phyloP scores from a whole-genome alignment of 2,329 filamentous ascomycete genomes.

The Simplicillium aogashimaense region DNA sequence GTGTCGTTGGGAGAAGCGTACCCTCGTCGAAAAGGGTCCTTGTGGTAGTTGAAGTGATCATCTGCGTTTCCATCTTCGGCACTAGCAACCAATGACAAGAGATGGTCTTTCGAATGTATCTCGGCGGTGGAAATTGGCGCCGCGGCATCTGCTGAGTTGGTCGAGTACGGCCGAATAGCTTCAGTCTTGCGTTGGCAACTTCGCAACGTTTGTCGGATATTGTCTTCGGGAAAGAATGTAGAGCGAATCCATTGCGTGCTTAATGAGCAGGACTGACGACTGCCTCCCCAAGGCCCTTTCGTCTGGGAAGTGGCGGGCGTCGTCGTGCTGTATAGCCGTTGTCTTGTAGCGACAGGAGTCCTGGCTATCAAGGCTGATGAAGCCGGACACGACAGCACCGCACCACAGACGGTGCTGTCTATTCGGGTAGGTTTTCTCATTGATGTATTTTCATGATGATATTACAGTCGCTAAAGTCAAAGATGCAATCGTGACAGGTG shows the following conservation, averaged over 20 bases:
- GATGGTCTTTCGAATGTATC: slow-evolving; percentile 26
- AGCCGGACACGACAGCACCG: slow-evolving; percentile 38
- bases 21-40: slow-evolving; percentile 42
- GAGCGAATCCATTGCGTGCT: slow-evolving; percentile 30
- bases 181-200: too few relatives aligned
- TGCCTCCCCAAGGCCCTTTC: too few relatives aligned
- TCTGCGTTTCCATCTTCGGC: slow-evolving; percentile 37
- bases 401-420: slow-evolving; percentile 49
- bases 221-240: slow-evolving; percentile 23
- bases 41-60: slow-evolving; percentile 40
- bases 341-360: slow-evolving; percentile 11
- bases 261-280: slow-evolving; percentile 15
- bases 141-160: too few relatives aligned
- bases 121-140: neutral
- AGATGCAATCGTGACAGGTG: too few relatives aligned
- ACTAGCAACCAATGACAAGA: slow-evolving; percentile 42
- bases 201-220: slow-evolving; percentile 3
- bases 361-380: slow-evolving; percentile 17
- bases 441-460: slow-evolving; percentile 42
- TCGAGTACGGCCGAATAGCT: too few relatives aligned
- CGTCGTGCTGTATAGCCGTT: slow-evolving; percentile 10
- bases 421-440: slow-evolving; percentile 52
- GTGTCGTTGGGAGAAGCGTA: slow-evolving; percentile 43
- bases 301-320: neutral
- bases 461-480: slow-evolving; percentile 1